Evolutionary conservation across 192 early-diverging fungal genomes (phyloP).

Genomic region (Coemansia sp.): DNA sequence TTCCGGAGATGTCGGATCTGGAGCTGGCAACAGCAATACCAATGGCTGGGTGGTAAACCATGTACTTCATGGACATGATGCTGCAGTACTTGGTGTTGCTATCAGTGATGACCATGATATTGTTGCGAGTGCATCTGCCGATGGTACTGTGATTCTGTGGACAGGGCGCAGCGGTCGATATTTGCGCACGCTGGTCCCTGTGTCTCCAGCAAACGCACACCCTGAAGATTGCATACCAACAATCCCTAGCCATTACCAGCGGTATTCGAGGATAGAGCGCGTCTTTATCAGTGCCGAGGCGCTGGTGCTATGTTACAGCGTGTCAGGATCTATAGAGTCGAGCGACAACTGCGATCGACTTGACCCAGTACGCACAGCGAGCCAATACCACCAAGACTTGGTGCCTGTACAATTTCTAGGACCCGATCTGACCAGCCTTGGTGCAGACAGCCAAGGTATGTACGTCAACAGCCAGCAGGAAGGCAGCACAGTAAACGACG

Average conservation of each 20-base stretch:
- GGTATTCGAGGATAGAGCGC: constrained; percentile 40
- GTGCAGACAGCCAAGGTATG: neutral
- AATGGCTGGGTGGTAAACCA: constrained; percentile 28
- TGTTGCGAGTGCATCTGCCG: constrained; percentile 39
- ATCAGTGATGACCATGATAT: constrained; percentile 37
- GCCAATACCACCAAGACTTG: neutral
- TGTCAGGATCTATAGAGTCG: constrained; percentile 24
- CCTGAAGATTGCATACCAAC: constrained; percentile 20
- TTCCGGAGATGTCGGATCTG: neutral
- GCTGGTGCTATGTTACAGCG: constrained; percentile 41
- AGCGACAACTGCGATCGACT: constrained; percentile 22
- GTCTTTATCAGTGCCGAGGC: constrained; percentile 39
- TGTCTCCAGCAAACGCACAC: constrained; percentile 2
- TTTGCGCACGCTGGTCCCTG: constrained; percentile 25
- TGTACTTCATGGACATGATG: constrained; percentile 41
- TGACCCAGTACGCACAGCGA: constrained; percentile 27
- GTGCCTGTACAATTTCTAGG: neutral
- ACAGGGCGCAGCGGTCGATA: constrained; percentile 29
- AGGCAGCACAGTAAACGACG: neutral
- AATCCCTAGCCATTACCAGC: constrained; percentile 9
- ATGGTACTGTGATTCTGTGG: constrained; percentile 48
- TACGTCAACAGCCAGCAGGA: constrained; percentile 6
- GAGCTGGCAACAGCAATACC: neutral
- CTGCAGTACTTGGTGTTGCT: constrained; percentile 36
- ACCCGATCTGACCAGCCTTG: neutral